Conservation (phyloP, 371 early-diverging fungal species). For the Rhizopus sp. region DNA sequence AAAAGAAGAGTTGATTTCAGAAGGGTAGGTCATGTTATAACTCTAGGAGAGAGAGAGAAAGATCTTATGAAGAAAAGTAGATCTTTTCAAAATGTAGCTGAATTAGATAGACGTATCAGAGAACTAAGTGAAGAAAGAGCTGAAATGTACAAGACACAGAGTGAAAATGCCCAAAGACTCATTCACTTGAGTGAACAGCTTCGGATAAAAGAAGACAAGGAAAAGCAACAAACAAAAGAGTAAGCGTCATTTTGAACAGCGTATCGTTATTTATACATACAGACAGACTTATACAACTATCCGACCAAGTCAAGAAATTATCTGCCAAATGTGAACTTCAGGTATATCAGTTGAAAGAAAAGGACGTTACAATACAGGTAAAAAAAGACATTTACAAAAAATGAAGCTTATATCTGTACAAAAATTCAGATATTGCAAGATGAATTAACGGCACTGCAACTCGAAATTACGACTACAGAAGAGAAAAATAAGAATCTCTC, state of each 20-base stretch:
- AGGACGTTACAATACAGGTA: slow-evolving; percentile 86
- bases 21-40: not conserved
- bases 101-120: slow-evolving; percentile 75
- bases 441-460: slow-evolving; percentile 86
- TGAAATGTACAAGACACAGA: slow-evolving; percentile 90
- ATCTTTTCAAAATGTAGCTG: slow-evolving; percentile 45
- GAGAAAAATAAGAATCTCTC: slow-evolving; percentile 74
- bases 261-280: slow-evolving; percentile 3
- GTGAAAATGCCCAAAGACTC: slow-evolving; percentile 88
- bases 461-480: slow-evolving; percentile 88
- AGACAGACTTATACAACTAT: slow-evolving; percentile 52
- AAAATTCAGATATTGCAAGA: slow-evolving; percentile 71
- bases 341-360: slow-evolving; percentile 71
- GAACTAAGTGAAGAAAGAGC: slow-evolving; percentile 84
- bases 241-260: slow-evolving; percentile 31
- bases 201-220: slow-evolving; percentile 63
- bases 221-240: slow-evolving; percentile 71
- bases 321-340: slow-evolving; percentile 56
- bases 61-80: slow-evolving; percentile 39
- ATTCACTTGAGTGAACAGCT: slow-evolving; percentile 82
- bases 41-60: slow-evolving; percentile 26
- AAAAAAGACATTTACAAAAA: not conserved
- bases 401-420: too few species aligned
- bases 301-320: slow-evolving; percentile 38
- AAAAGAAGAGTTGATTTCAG: not conserved